Percentiles rank a stretch among this genome's conserved stretches.
These are phyloP conservation scores for Fraxinus xanthoxyloides DNA, from an alignment of 305 asterid species.

Conservation along the genomic window DNA sequence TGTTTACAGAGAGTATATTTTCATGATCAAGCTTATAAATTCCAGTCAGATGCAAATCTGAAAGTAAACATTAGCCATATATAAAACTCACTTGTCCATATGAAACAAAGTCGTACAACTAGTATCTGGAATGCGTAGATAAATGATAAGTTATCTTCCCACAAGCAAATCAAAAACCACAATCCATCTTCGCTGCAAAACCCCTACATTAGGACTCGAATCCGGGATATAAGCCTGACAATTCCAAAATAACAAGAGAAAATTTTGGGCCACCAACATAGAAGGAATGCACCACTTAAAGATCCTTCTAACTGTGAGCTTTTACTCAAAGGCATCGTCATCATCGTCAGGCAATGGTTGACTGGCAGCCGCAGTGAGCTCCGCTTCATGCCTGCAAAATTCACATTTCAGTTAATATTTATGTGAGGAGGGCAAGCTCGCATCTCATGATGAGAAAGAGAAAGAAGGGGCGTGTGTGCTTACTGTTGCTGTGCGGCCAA, in stretches of 20 bases:
- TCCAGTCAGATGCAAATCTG: not conserved
- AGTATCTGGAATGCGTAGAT: not conserved
- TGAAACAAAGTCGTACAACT: not conserved
- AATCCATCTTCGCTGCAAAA: not conserved
- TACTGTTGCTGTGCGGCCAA: conserved; percentile 73
- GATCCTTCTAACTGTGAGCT: not conserved
- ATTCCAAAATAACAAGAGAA: not conserved
- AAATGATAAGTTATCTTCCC: not conserved
- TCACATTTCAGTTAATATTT: not conserved
- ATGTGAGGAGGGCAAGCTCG: not conserved
- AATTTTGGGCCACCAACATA: not conserved
- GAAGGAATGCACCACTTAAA: not conserved
- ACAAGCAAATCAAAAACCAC: not conserved
- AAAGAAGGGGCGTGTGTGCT: not conserved
- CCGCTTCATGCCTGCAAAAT: conserved; percentile 39
- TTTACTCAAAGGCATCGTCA: conserved; percentile 41
- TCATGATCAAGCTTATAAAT: too few species aligned
- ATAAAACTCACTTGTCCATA: not conserved
- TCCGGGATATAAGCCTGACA: not conserved
- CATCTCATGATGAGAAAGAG: not conserved
- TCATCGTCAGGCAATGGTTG: conserved; percentile 56
- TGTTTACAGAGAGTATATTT: not conserved
- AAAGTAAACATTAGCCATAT: not conserved
- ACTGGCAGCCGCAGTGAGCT: conserved; percentile 33
- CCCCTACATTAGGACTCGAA: not conserved